These are phyloP conservation scores for Fusarium oxysporum DNA, from an alignment of 2,329 filamentous ascomycete species.

Conservation along the genomic window DNA sequence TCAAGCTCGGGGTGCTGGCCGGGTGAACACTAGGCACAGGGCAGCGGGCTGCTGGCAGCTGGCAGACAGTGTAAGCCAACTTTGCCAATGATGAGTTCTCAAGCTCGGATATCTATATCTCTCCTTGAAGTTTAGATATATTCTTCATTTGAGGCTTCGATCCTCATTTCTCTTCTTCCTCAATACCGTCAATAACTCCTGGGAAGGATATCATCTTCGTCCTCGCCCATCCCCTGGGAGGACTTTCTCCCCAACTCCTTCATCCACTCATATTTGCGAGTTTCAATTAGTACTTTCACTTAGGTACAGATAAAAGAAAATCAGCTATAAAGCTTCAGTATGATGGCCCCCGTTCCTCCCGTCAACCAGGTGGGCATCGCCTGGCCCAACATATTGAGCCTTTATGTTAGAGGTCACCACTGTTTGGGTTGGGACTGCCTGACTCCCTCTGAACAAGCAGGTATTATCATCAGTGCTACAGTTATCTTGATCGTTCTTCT, in stretches of 20 bases:
- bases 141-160: not conserved
- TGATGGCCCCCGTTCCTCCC: not conserved
- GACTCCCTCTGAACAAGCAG: constrained; percentile 51
- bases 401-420: not conserved
- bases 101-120: not conserved
- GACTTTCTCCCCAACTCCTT: not conserved
- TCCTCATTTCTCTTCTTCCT: not conserved
- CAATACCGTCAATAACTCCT: not conserved
- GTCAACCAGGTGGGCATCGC: not conserved
- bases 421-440: constrained; percentile 56
- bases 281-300: not conserved
- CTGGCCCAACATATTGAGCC: not conserved
- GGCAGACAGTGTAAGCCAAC: constrained; percentile 20
- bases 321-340: not conserved
- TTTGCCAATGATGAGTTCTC: constrained; percentile 3
- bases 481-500: constrained; percentile 46
- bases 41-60: constrained; percentile 32
- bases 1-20: not conserved
- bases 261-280: not conserved
- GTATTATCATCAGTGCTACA: constrained; percentile 54
- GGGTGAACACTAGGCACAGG: not conserved
- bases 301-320: not conserved
- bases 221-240: not conserved
- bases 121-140: not conserved
- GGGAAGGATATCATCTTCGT: not conserved